Base-by-base conservation (phyloP, 2,329 filamentous ascomycete genomes). In the Talaromyces piceae region DNA sequence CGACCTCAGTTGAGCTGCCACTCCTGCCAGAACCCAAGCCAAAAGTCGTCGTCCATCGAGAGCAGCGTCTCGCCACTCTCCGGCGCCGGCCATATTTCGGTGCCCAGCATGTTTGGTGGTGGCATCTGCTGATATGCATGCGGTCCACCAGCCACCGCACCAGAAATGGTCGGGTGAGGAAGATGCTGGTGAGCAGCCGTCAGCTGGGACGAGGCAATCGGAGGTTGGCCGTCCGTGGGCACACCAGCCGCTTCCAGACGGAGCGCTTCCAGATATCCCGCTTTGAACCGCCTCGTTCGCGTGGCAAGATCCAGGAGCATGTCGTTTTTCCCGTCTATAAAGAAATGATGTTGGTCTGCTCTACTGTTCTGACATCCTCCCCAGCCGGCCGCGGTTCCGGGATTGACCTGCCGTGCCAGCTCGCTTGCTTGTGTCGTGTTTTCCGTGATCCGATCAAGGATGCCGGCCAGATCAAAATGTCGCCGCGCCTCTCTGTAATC, bases 1-100 rank as follows among this genome's bases (percentile, higher is more conserved):
- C 33, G 16, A 37, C 2, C 8, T 37, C 33, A 37, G 20, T 37
- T 37, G 9, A 37, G 39, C 45, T 47, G 45, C 45, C 45, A 47
- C n/a, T 47, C 45, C 30, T 47, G 45, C 45, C 27, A 47, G 6
- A 47, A 37, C 12, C 45, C 45, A 16, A 31, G 18, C 45, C 45
- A 47, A 37, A 47, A 47, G 30, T 47, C 30, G 18, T 47, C 45
- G 23, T 47, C 45, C 27, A 47, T 47, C 20, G 20, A 23, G 5
- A 39, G 28, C 13, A 47, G 25, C 25, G 45, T 31, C 27, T 47
- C 45, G n/a, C 45, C 45, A 33, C 25, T 28, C 39, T 43, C 39
- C 16, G 39, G 20, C 13, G 20, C 23, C 33, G 33, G 33, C 44
- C 44, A 46, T n/a, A 46, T 46, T 11, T 46, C 44, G n/a, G 39